Conservation (phyloP, 148 eudicot genomes). For the Rhododendron ovatum region DNA sequence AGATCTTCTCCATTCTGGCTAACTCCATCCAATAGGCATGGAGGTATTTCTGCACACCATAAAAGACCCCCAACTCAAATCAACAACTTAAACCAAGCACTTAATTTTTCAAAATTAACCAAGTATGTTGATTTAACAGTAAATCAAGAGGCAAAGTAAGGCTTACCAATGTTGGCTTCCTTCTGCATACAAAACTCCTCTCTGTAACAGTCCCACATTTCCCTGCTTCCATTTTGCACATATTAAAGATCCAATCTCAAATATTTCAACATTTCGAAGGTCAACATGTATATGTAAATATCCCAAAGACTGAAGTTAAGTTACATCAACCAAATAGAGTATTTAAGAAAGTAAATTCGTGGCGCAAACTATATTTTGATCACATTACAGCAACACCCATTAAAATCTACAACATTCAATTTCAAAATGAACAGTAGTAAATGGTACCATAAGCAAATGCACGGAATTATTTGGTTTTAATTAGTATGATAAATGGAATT, state of each 20-base stretch:
- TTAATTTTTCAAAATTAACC: too few relatives aligned
- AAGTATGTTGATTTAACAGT: neutral
- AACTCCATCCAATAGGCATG: conserved; percentile 43
- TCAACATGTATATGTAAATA: neutral
- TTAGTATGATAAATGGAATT: neutral
- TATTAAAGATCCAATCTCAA: neutral
- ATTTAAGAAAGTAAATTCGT: neutral
- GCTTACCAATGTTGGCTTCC: conserved; percentile 45
- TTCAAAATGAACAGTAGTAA: neutral
- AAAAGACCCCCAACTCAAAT: neutral
- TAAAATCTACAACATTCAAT: neutral
- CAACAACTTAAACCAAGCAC: neutral
- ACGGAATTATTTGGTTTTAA: neutral
- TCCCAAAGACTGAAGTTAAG: neutral
- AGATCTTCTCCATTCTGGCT: conserved; percentile 45
- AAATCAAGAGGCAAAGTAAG: neutral
- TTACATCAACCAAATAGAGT: neutral
- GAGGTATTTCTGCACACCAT: conserved; percentile 38
- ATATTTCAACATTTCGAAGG: neutral
- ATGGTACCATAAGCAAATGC: neutral
- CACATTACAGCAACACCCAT: neutral
- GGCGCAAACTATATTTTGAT: neutral
- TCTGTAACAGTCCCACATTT: conserved; percentile 58
- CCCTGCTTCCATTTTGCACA: conserved; percentile 20
- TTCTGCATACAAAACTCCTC: conserved; percentile 34